Evolutionary conservation across 78 protist genomes (phyloP).

Genomic region (Cyanophora paradoxa): DNA sequence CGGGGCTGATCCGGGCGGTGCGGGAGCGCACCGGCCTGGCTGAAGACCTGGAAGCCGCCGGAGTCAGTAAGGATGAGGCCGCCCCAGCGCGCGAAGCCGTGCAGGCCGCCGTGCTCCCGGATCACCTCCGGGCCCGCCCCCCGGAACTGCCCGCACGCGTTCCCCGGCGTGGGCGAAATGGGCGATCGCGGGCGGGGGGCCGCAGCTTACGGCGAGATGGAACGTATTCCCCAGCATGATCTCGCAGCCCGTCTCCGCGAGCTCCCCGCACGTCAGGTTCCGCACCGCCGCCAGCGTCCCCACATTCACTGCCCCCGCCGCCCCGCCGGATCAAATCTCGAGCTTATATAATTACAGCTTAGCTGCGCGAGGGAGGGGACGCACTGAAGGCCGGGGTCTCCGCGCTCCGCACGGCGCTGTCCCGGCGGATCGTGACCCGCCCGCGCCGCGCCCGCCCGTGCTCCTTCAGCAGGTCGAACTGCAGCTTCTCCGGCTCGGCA

Average conservation of each 20-base stretch:
- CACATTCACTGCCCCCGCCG: background rate
- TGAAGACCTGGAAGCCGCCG: background rate
- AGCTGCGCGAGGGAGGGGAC: background rate
- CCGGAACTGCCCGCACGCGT: background rate
- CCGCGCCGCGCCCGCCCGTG: too few species aligned
- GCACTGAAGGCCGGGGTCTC: background rate
- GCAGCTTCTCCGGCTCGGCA: too few species aligned
- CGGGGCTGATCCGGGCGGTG: background rate
- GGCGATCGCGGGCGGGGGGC: background rate
- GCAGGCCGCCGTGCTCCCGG: background rate
- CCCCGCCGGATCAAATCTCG: background rate
- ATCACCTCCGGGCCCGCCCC: background rate
- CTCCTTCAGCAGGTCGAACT: too few species aligned
- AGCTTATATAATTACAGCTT: too few species aligned
- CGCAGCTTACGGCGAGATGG: background rate
- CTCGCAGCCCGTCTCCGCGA: background rate
- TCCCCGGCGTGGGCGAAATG: background rate
- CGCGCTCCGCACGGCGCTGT: background rate
- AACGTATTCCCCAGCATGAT: background rate
- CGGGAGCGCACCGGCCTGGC: background rate
- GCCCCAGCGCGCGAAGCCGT: conserved; percentile 2
- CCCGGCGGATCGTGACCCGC: too few species aligned
- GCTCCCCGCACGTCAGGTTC: background rate
- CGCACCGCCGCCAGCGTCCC: background rate
- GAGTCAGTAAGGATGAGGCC: background rate